Base-by-base conservation (phyloP, 495 filamentous ascomycete genomes). In the Annulohypoxylon stygium region DNA sequence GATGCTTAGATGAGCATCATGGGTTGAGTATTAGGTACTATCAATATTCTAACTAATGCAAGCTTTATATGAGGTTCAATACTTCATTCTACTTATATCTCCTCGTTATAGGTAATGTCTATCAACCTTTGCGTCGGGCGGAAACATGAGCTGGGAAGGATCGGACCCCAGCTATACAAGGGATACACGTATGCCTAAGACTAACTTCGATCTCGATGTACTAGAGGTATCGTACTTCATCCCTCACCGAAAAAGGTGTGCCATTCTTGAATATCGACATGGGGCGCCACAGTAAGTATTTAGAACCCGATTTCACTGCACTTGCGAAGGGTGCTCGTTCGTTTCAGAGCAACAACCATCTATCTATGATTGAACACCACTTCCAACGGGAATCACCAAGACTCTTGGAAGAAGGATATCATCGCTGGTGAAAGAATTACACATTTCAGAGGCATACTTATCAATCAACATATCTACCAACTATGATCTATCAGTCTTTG, bases 401-500 rank as follows among this genome's bases (percentile, higher is more conserved):
- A 16, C 14, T 4, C 41, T 16, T 45, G 2, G n/a, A 45, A 3
- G n/a, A 4, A 16, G 12, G 10, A 41, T 41, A 3, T 11, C 37
- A 11, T 11, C 37, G 37, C 3, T 0, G 10, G 11, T 41, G 37
- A 41, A 41, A 12, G 37, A 41, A 41, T 14, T 11, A 41, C 45
- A 20, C 20, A 48, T 20, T 23, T 20, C 34, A 36, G 8, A 48
- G 20, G 45, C 20, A 54, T n/a, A 12, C 18, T 55, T 30, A 18
- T 14, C 3, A 3, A n/a, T 18, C 26, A 1, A 20, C 30, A 14
- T 14, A 36, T 36, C 7, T 34, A 36, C 30, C 7, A 36, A 36
- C 10, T 26, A 55, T 55, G 53, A 59, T 59, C 36, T 65, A 65
- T n/a, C 50, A 57, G 16, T 51, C 37, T 57, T n/a, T 65, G 16